phyloP scores from a whole-genome alignment of 805 yeast genomes.

The Maudiozyma saulgeensis region DNA sequence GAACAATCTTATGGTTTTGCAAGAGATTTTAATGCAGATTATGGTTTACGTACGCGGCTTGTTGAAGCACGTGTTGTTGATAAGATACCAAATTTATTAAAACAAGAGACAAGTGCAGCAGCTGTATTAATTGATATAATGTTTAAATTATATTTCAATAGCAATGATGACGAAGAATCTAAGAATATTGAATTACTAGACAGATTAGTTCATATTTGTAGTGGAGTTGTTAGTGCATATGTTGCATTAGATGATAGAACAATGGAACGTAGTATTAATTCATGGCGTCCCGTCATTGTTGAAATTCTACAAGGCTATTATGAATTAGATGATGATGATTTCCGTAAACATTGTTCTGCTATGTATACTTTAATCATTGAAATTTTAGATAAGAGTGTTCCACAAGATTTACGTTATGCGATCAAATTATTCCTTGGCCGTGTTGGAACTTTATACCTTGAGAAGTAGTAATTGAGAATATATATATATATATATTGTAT shows the following conservation, averaged over 20 bases:
- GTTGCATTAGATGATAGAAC: constrained; percentile 58
- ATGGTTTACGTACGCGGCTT: constrained; percentile 74
- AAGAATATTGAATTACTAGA: constrained; percentile 37
- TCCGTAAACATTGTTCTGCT: constrained; percentile 44
- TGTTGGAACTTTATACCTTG: constrained; percentile 40
- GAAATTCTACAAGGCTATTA: constrained; percentile 78
- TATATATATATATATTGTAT: too few species aligned
- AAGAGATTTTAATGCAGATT: constrained; percentile 77
- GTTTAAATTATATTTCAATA: constrained; percentile 55
- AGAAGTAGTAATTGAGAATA: neutral
- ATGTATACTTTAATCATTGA: constrained; percentile 52
- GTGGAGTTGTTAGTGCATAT: constrained; percentile 59
- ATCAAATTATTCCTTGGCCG: constrained; percentile 49
- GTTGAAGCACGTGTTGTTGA: constrained; percentile 91
- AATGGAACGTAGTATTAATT: constrained; percentile 69
- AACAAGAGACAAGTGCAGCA: constrained; percentile 85
- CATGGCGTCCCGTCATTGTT: constrained; percentile 89
- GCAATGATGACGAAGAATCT: constrained; percentile 37
- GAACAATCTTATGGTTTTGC: constrained; percentile 73
- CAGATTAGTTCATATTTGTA: constrained; percentile 55
- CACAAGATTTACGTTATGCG: constrained; percentile 52
- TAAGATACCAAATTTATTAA: constrained; percentile 79
- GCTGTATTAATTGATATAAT: constrained; percentile 76
- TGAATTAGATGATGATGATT: constrained; percentile 67
- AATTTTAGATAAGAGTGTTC: constrained; percentile 51